A percentile compares a stretch with the other conserved stretches of the same genome.
Conservation (phyloP, 2,329 filamentous ascomycete species). For the Xylariaceae sp. region DNA sequence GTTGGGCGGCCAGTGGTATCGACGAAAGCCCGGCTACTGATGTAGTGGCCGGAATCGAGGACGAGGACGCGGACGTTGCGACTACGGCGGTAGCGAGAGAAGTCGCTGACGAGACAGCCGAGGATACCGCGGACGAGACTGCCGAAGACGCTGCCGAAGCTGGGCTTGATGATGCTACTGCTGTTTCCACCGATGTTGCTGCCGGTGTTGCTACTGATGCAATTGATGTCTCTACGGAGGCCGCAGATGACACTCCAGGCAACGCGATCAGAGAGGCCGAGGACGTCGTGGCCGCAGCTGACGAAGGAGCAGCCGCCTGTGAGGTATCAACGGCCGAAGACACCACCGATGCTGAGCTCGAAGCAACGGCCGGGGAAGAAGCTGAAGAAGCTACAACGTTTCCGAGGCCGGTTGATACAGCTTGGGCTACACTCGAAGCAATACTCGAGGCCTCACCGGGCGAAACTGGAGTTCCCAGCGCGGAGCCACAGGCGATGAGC, state of each 20-base stretch:
- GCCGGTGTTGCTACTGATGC: not conserved
- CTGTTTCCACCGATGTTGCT: not conserved
- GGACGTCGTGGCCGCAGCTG: not conserved
- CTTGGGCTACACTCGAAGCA: conserved; percentile 25
- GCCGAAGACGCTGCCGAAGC: not conserved
- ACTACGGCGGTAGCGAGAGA: conserved; percentile 10
- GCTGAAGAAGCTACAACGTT: conserved; percentile 5
- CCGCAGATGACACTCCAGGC: too few relatives aligned
- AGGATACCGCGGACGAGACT: not conserved
- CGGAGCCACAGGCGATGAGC: conserved; percentile 28
- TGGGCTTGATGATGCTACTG: not conserved
- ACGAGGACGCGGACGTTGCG: conserved; percentile 2
- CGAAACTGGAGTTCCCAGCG: conserved; percentile 21
- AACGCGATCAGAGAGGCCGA: not conserved
- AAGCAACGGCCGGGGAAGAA: conserved; percentile 3
- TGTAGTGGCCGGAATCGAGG: not conserved
- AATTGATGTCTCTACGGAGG: too few relatives aligned
- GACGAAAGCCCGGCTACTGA: conserved; percentile 17
- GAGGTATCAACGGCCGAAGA: not conserved
- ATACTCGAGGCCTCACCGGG: conserved; percentile 23
- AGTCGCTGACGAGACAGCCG: not conserved
- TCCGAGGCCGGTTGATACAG: conserved; percentile 18
- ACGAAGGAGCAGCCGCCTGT: not conserved
- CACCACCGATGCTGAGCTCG: conserved; percentile 4
- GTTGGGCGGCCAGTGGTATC: conserved; percentile 14